These are phyloP conservation scores for Aspergillus baeticus DNA, from an alignment of 495 filamentous ascomycete species.

Conservation along the genomic window DNA sequence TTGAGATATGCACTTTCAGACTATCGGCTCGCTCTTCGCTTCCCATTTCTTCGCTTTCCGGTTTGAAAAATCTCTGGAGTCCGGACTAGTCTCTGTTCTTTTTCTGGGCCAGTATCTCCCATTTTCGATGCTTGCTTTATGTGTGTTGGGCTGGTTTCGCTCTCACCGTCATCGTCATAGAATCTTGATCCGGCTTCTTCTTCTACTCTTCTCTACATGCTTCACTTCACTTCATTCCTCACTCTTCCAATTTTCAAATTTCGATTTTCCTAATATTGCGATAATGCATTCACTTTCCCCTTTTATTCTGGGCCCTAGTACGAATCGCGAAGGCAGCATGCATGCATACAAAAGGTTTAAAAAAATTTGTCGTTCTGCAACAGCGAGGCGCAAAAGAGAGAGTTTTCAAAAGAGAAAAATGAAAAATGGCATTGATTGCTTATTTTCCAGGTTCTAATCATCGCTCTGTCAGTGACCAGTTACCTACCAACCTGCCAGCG, in stretches of 20 bases:
- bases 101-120: conserved; percentile 32
- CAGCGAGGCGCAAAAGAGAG: conserved; percentile 13
- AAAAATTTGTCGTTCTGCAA: conserved; percentile 10
- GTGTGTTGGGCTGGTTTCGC: conserved; percentile 32
- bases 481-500: background rate
- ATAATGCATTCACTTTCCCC: conserved; percentile 18
- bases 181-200: conserved; percentile 28
- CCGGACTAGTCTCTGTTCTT: conserved; percentile 29
- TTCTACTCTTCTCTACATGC: background rate
- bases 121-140: conserved; percentile 35
- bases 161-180: conserved; percentile 41
- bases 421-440: conserved; percentile 18
- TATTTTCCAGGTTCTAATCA: background rate
- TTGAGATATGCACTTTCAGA: conserved; percentile 23
- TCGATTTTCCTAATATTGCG: conserved; percentile 20
- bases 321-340: conserved; percentile 20
- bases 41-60: conserved; percentile 18
- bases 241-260: conserved; percentile 1
- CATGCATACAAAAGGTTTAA: conserved; percentile 17
- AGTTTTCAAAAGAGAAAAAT: conserved; percentile 9
- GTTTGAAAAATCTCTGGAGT: conserved; percentile 42
- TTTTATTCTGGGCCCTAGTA: conserved; percentile 17
- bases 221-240: background rate
- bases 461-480: background rate
- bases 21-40: conserved; percentile 17